Base-by-base conservation (phyloP, 2,329 filamentous ascomycete species). In the Aspergillus intermedius region DNA sequence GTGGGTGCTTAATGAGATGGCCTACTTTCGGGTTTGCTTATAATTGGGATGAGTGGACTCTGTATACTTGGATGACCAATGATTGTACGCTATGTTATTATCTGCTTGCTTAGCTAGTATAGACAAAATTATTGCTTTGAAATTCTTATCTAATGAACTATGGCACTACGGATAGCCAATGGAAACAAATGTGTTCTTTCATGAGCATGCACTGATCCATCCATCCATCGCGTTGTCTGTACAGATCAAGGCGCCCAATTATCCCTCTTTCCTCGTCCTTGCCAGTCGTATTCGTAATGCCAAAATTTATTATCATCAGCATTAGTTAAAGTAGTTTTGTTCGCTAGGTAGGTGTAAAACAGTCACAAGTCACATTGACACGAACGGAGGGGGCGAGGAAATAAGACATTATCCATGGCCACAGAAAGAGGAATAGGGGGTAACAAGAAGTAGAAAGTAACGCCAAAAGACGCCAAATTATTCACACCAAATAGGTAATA, bases 381-480 rank as follows among this genome's bases (percentile, higher is more conserved):
- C 30, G 34, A 47, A 48, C 32, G 37, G 19, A 42, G 44, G 30
- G 42, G 40, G 30, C 19, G 35, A 35, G 45, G 15, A 25, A 32
- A 43, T 17, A 46, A 47, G 46, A 47, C 44, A 54, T 53, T 52
- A 54, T 53, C 46, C 48, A 50, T 41, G 42, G 47, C 34, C n/a
- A 47, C 28, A 46, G 49, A 37, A 49, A 46, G 50, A 46, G 44
- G 32, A 37, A 50, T 47, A 48, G 12, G 13, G 45, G 22, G 15
- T 13, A 19, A 35, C 41, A 45, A 43, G 35, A 49, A 51, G 50
- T 42, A 50, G 49, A 50, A 45, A 48, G 25, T 44, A 42, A 35
- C 51, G 50, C 50, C 56, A 55, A 59, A 52, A 45, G 61, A 62
- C 62, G 61, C 64, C 63, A 42, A 45, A 61, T 59, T 57, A 64